These are phyloP conservation scores for Helotiales sp. DNA, from an alignment of 2,329 filamentous ascomycete species.

Conservation along the genomic window DNA sequence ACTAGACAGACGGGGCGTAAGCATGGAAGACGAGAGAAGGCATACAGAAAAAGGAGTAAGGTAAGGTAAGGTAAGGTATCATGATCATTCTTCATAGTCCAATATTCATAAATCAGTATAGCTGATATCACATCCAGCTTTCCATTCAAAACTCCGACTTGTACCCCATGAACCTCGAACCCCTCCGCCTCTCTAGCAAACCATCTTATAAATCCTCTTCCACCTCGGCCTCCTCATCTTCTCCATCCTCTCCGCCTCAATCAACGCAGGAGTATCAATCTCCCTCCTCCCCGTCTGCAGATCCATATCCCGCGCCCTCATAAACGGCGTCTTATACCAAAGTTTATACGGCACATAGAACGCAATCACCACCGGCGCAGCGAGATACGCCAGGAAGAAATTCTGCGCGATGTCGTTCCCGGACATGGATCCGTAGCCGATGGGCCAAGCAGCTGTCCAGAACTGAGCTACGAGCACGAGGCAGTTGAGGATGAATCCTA, in stretches of 20 bases:
- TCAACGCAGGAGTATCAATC: slow-evolving; percentile 26
- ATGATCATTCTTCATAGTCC: background rate
- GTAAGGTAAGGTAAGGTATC: background rate
- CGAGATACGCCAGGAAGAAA: slow-evolving; percentile 62
- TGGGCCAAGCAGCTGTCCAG: slow-evolving; percentile 46
- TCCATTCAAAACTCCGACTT: background rate
- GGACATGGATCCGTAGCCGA: slow-evolving; percentile 40
- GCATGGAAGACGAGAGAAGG: no score
- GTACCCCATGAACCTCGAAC: background rate
- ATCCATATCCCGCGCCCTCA: slow-evolving; percentile 24
- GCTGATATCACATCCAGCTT: background rate
- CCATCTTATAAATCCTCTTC: slow-evolving; percentile 30
- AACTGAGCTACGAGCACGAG: slow-evolving; percentile 39
- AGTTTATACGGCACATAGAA: slow-evolving; percentile 68
- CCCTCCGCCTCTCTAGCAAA: slow-evolving; percentile 18
- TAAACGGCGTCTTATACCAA: slow-evolving; percentile 41
- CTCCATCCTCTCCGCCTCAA: slow-evolving; percentile 27
- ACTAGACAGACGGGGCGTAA: no score
- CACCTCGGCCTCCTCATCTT: slow-evolving; percentile 23
- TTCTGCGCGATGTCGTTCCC: slow-evolving; percentile 39
- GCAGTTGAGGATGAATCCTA: slow-evolving; percentile 60
- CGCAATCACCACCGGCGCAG: slow-evolving; percentile 51
- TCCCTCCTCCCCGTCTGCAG: slow-evolving; percentile 24
- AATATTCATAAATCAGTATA: background rate
- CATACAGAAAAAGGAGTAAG: background rate